Evolutionary conservation across 345 rosid genomes (phyloP), one percentile per base, ranked within the genome.

Genomic region (Eucalyptus caleyi): DNA sequence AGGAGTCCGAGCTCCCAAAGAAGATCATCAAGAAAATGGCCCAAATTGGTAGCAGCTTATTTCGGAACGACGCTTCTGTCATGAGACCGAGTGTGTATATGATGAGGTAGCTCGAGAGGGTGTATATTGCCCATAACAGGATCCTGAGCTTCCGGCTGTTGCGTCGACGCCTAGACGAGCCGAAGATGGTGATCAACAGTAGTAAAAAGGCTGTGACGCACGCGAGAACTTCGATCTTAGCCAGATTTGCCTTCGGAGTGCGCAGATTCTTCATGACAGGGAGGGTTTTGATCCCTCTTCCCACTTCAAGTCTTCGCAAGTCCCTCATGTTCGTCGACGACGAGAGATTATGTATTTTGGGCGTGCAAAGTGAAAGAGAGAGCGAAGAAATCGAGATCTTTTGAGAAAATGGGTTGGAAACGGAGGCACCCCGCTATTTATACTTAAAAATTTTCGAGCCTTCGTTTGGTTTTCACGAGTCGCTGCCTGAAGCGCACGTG

Each of bases 121-220:
- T 59, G 7, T 59, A 59, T 59, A 12, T 12, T 59, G 65, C 65
- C 65, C 65, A 59, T 59, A 59, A 59, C 15, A 59, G 65, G n/a
- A 10, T 59, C n/a, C 65, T 59, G 65, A 59, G 65, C 65, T 0
- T 0, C 65, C 0, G n/a, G n/a, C 13, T 4, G n/a, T 59, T 59
- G n/a, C 0, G 3, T 5, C 65, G n/a, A 11, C 65, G n/a, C 65
- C 65, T 59, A 10, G 3, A 59, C 65, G n/a, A 59, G 7, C 65
- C 65, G n/a, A 1, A 59, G 65, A 59, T 59, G 65, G 65, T 26
- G n/a, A 59, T 0, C 65, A 26, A 59, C n/a, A 59, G 1, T 59
- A 59, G 65, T 59, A 59, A 1, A 59, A 59, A 11, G n/a, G 67
- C 67, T 5, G n/a, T 59, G 67, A 26, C 0, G 67, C 67, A 26